A percentile compares a stretch with the other conserved stretches of the same genome.
These are phyloP conservation scores for Poa pratensis DNA, from an alignment of 176 grass and related monocot genomes.

Conservation along the genomic window DNA sequence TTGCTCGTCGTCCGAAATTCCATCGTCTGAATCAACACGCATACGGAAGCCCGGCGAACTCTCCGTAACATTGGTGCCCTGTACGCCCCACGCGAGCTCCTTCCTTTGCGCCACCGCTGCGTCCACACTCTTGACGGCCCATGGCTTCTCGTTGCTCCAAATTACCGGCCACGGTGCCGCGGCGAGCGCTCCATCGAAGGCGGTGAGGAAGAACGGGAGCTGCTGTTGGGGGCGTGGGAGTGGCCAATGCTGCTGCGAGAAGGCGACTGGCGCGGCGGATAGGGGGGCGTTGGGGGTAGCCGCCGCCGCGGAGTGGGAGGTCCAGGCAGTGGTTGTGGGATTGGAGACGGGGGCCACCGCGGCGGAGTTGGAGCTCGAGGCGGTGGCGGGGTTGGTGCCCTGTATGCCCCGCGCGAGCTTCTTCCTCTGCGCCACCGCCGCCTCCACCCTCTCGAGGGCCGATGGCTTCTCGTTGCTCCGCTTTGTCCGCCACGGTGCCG, in stretches of 20 bases:
- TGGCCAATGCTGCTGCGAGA: neutral
- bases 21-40: slow-evolving; percentile 33
- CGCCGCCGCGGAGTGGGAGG: neutral
- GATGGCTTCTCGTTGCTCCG: neutral
- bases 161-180: neutral
- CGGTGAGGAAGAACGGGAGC: no score
- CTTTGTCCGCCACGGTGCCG: neutral
- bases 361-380: neutral
- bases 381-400: neutral
- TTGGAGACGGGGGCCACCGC: neutral
- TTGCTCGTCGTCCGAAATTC: neutral
- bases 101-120: neutral
- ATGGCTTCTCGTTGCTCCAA: neutral
- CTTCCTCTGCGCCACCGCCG: neutral
- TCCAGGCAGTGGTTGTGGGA: neutral
- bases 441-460: neutral
- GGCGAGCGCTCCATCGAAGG: neutral
- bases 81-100: neutral
- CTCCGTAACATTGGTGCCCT: neutral
- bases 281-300: neutral
- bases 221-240: neutral
- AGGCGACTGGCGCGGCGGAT: neutral
- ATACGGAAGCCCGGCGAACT: neutral
- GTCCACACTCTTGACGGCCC: neutral
- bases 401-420: neutral